These are phyloP conservation scores for Apiospora kogelbergensis DNA, from an alignment of 2,329 filamentous ascomycete species.

Conservation along the genomic window DNA sequence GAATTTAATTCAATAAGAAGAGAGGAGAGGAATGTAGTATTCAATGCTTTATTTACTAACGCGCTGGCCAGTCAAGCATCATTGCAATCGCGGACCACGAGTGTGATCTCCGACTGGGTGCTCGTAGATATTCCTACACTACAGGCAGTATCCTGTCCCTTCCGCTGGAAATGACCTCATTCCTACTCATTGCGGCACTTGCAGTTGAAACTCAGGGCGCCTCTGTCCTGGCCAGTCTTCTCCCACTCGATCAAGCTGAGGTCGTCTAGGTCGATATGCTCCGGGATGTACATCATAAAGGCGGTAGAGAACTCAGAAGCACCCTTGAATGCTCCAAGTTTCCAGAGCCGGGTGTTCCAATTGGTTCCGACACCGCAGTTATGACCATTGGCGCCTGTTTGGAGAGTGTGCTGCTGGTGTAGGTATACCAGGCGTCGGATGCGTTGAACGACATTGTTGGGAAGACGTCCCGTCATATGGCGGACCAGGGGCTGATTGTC, in stretches of 20 bases:
- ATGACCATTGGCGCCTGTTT: neutral
- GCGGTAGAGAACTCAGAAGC: neutral
- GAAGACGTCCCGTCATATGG: neutral
- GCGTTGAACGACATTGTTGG: fast-evolving
- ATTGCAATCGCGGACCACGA: no score
- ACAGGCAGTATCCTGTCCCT: no score
- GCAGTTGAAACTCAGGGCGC: neutral
- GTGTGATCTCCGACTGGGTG: no score
- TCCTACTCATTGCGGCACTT: neutral
- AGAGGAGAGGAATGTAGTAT: no score
- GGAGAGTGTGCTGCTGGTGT: fast-evolving
- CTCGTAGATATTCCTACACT: no score
- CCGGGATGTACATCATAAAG: fast-evolving
- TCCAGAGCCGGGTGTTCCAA: neutral
- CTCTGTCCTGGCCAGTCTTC: neutral
- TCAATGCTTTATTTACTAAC: no score
- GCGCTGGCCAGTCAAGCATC: no score
- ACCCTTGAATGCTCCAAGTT: neutral
- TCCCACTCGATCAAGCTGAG: neutral
- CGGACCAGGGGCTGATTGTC: neutral
- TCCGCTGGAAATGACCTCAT: no score
- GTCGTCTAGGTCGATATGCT: neutral
- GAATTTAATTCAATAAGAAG: no score
- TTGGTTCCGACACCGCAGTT: neutral
- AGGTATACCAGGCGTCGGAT: neutral